Evolutionary conservation across 1,284 basidiomycete genomes (phyloP), one percentile per base, ranked within the genome.

Genomic region (Retiboletus flavoniger): DNA sequence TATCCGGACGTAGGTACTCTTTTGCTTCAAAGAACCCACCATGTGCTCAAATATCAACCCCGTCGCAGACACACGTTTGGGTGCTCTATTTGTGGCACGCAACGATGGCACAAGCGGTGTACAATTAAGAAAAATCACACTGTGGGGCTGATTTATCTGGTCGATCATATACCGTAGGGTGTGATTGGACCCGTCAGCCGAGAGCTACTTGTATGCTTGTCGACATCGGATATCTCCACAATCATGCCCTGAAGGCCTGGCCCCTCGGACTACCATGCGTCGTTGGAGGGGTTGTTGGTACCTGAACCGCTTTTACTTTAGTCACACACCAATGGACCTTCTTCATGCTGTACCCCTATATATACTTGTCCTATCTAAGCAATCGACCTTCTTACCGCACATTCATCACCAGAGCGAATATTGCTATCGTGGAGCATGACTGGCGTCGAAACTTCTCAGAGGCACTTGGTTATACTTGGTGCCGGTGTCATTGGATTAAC

Each of bases 401-500:
- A 39, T 32, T 43, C 24, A 17, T 8, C 43, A 16, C 21, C 35
- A 42, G n/a, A 31, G 14, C n/a, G 7, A 40, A 21, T 24, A 38
- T 24, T 10, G 19, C 38, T 3, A 39, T 42, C 42, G 9, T 58
- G 29, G 39, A 53, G 9, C 31, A 66, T 67, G 65, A 32, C 60
- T 13, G 35, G 2, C 11, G 9, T 21, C 38, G 56, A 63, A 13
- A 31, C 52, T 35, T 21, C 55, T 1, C 55, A 57, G 24, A 54
- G 44, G 26, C 54, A 53, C 26, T 41, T 80, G 44, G 74, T 82
- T 19, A 69, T 84, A 39, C 72, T 84, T 28, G 82, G 82, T 19
- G 77, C 80, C 16, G 82, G 82, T 21, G 77, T 80, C 29, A 76
- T 79, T 39, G 78, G 79, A 42, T 68, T 79, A 26, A 73, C 78